Evolutionary conservation across 345 rosid species (phyloP).

Genomic region (Eucalyptus grandis): DNA sequence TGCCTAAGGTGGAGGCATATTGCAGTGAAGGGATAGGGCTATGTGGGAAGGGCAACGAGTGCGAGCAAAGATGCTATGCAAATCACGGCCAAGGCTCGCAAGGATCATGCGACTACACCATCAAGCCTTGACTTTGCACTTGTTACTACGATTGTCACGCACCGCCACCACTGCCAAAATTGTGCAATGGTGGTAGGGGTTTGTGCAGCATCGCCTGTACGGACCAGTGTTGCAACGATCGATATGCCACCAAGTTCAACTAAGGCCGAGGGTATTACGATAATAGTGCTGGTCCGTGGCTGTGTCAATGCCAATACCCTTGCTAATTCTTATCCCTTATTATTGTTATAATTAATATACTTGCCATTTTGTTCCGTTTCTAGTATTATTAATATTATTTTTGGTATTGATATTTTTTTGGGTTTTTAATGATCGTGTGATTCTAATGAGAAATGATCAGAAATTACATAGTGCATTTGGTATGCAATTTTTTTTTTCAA

Average conservation of each 20-base stretch:
- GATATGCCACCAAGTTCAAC: background rate
- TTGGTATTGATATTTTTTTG: no score
- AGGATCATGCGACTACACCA: background rate
- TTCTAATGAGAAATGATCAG: background rate
- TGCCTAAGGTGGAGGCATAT: background rate
- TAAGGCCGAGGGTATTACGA: background rate
- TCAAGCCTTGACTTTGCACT: background rate
- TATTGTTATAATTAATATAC: background rate
- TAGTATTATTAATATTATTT: no score
- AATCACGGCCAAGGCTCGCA: background rate
- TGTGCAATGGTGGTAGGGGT: background rate
- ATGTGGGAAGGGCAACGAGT: background rate
- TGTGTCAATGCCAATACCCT: background rate
- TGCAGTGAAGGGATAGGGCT: background rate
- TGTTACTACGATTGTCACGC: background rate
- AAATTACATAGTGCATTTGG: background rate
- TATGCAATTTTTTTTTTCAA: background rate
- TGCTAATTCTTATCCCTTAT: background rate
- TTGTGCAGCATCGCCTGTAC: background rate
- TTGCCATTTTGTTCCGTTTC: no score
- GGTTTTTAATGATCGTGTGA: no score
- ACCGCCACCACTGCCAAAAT: background rate
- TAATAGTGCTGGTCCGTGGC: background rate
- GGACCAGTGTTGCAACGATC: background rate
- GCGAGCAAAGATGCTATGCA: background rate